Evolutionary conservation across 2,329 filamentous ascomycete species (phyloP), one percentile per base, ranked within the genome.

Genomic region (Ascochyta clinopodiicola): DNA sequence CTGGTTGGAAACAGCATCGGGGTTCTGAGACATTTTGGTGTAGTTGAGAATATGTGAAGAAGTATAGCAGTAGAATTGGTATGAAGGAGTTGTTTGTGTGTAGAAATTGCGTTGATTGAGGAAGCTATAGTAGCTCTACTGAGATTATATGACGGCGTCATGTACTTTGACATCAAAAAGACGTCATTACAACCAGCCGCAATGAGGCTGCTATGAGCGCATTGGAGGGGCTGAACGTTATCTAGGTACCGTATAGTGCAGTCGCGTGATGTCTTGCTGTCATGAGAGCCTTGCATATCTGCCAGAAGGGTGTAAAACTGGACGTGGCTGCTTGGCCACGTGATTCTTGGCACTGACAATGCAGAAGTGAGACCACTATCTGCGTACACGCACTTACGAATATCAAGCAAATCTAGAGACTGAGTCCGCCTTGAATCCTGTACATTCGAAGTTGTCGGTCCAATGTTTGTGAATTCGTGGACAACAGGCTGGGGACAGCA

Each of bases 1-100:
- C 44, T 77, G 74, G 60, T 80, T 79, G 63, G 75, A 77, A 56
- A 86, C 74, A 25, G 84, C 80, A 22, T 86, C 79, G 38, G 80
- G 69, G 71, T 87, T 86, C 45, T 62, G 60, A 50, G 63, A 69
- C 61, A 77, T 75, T 44, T 77, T 80, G 78, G n/a, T 24, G 15
- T n/a, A 36, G 32, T 9, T 9, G 19, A 25, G 13, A 3, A 3
- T 19, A 7, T 12, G 6, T 21, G 13, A 21, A 45, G 22, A 21
- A 3, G 25, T 29, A 19, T 3, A 22, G n/a, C 24, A 24, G 13
- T 6, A 10, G 5, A 13, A 29, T 35, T 17, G 39, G 15, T 21
- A 4, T 29, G 6, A 9, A 21, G 24, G 4, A 7, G 13, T 7
- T 44, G 22, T 44, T 44, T 40, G 25, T 13, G 9, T 35, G 27